phyloP scores from a whole-genome alignment of 208 protist genomes.

The Leishmania mexicana region DNA sequence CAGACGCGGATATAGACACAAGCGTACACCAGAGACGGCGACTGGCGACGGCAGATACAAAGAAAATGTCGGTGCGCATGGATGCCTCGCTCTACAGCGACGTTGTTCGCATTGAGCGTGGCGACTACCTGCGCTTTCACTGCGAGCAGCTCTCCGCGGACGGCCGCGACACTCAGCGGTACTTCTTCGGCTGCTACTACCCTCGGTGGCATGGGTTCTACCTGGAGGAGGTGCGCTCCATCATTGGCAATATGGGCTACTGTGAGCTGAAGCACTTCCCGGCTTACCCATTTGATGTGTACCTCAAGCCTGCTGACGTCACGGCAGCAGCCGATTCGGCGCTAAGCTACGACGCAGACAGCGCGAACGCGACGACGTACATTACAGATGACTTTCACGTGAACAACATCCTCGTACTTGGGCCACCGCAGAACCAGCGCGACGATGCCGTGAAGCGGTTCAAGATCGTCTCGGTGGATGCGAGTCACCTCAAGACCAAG shows the following conservation, averaged over 20 bases:
- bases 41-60: neutral
- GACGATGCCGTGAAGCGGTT: conserved; percentile 83
- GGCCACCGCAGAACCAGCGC: conserved; percentile 78
- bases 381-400: conserved; percentile 87
- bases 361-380: conserved; percentile 48
- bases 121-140: conserved; percentile 84
- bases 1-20: neutral
- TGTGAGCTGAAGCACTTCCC: conserved; percentile 74
- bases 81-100: conserved; percentile 85
- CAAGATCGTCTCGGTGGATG: conserved; percentile 85
- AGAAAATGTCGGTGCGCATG: conserved; percentile 74
- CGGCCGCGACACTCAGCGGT: conserved; percentile 72
- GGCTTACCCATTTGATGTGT: conserved; percentile 85
- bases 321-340: neutral
- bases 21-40: neutral
- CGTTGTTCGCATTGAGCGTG: conserved; percentile 73
- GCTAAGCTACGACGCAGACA: conserved; percentile 39
- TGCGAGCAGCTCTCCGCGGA: conserved; percentile 75
- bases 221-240: conserved; percentile 86
- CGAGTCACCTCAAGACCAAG: conserved; percentile 55
- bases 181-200: conserved; percentile 92
- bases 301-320: conserved; percentile 33
- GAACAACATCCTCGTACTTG: conserved; percentile 68
- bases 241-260: conserved; percentile 85
- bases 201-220: conserved; percentile 91